Conservation (phyloP, 2,329 filamentous ascomycete genomes). For the Aspergillus alliaceus region DNA sequence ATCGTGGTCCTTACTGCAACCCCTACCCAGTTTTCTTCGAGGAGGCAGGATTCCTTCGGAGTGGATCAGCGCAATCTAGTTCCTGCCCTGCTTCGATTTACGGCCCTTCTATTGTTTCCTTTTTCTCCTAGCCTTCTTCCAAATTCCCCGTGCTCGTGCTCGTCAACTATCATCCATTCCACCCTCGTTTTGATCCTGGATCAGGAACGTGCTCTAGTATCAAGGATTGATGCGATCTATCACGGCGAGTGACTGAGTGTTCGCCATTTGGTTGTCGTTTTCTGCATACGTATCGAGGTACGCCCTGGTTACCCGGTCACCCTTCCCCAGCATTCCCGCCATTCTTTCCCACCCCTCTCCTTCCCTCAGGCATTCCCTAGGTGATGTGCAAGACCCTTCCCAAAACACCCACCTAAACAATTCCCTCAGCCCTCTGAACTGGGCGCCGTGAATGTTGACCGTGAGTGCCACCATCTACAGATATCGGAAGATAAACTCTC, state of each 20-base stretch:
- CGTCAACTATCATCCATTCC: neutral
- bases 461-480: conserved; percentile 3
- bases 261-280: conserved; percentile 2
- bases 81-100: neutral
- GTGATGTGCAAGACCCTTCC: conserved; percentile 16
- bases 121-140: conserved; percentile 7
- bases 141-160: conserved; percentile 23
- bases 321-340: conserved; percentile 32
- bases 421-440: conserved; percentile 16
- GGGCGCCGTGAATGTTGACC: conserved; percentile 9
- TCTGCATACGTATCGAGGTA: conserved; percentile 14
- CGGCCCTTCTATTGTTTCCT: conserved; percentile 1
- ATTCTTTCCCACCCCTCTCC: conserved; percentile 15
- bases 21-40: neutral
- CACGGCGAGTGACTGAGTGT: neutral
- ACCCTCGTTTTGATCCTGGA: conserved; percentile 15
- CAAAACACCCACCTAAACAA: conserved; percentile 13
- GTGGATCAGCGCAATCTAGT: neutral
- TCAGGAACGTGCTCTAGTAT: conserved; percentile 15
- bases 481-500: conserved; percentile 5
- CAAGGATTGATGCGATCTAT: neutral
- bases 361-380: conserved; percentile 30
- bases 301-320: conserved; percentile 19
- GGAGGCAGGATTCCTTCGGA: conserved; percentile 6
- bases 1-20: conserved; percentile 12